A percentile compares a stretch with the other conserved stretches of the same genome.
Evolutionary conservation across 2,329 filamentous ascomycete genomes (phyloP).

Genomic region (Colletotrichum sp.): DNA sequence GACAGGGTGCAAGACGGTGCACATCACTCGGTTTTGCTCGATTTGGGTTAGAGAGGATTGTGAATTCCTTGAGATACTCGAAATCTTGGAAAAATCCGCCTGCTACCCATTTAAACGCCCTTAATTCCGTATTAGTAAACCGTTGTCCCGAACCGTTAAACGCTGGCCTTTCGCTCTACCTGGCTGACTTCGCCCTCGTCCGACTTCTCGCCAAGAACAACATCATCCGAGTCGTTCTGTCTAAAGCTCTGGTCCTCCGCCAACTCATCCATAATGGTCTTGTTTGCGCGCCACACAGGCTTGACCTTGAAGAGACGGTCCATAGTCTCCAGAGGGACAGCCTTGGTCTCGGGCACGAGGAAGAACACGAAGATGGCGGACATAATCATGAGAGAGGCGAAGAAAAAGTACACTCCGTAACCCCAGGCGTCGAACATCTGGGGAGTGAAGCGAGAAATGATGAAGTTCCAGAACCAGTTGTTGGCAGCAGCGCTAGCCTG

Average conservation of each 20-base stretch:
- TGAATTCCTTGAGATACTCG: constrained; percentile 1
- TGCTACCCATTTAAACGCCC: constrained; percentile 4
- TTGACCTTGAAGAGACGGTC: constrained; percentile 63
- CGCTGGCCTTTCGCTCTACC: constrained; percentile 24
- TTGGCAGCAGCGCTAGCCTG: constrained; percentile 74
- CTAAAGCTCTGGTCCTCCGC: constrained; percentile 38
- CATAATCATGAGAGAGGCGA: constrained; percentile 65
- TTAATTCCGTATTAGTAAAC: constrained; percentile 19
- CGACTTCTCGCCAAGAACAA: constrained; percentile 30
- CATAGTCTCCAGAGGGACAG: constrained; percentile 68
- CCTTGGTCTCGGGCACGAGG: constrained; percentile 70
- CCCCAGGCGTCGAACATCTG: constrained; percentile 65
- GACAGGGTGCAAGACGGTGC: background rate
- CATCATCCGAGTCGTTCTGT: constrained; percentile 28
- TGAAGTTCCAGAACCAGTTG: constrained; percentile 78
- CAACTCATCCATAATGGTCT: constrained; percentile 48
- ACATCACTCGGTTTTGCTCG: constrained; percentile 1
- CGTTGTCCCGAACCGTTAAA: constrained; percentile 1
- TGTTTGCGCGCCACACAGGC: constrained; percentile 50
- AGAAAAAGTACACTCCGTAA: constrained; percentile 75
- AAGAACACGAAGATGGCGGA: constrained; percentile 66
- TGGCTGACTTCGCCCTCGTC: constrained; percentile 21
- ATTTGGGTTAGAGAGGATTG: background rate
- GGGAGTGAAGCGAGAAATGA: constrained; percentile 70
- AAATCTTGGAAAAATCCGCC: background rate